These are phyloP conservation scores for Cenchrus fungigraminus DNA, from an alignment of 176 grass and related monocot species.

Conservation along the genomic window DNA sequence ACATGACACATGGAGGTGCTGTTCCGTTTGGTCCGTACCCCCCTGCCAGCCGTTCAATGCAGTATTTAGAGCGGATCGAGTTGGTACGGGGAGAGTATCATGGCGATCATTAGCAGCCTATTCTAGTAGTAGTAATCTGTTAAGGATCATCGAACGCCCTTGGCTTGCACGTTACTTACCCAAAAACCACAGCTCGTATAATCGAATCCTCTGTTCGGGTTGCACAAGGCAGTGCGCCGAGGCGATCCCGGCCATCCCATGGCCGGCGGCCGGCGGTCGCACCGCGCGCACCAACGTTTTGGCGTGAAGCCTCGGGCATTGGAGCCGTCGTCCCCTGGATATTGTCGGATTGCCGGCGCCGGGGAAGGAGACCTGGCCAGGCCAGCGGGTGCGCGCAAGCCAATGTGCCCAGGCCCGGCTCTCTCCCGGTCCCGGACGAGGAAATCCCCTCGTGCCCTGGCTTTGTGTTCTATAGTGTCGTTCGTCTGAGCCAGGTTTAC, in stretches of 20 bases:
- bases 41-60: neutral
- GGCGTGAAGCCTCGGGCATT: neutral
- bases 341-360: neutral
- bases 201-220: neutral
- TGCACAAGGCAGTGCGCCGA: neutral
- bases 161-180: neutral
- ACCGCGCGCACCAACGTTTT: neutral
- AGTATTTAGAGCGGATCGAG: neutral
- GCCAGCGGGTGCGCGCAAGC: too few species aligned
- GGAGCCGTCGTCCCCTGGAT: neutral
- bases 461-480: neutral
- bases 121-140: neutral
- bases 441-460: neutral
- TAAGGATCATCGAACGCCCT: neutral
- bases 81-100: neutral
- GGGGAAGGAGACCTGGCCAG: too few species aligned
- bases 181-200: neutral
- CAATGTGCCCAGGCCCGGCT: too few species aligned
- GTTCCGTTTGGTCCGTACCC: neutral
- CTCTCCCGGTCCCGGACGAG: too few species aligned
- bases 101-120: neutral
- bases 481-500: too few species aligned
- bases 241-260: neutral
- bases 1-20: slow-evolving; percentile 25
- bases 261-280: neutral